Conservation (phyloP, 1,139 yeast species). For the Sugiyamaella grinbergsii region DNA sequence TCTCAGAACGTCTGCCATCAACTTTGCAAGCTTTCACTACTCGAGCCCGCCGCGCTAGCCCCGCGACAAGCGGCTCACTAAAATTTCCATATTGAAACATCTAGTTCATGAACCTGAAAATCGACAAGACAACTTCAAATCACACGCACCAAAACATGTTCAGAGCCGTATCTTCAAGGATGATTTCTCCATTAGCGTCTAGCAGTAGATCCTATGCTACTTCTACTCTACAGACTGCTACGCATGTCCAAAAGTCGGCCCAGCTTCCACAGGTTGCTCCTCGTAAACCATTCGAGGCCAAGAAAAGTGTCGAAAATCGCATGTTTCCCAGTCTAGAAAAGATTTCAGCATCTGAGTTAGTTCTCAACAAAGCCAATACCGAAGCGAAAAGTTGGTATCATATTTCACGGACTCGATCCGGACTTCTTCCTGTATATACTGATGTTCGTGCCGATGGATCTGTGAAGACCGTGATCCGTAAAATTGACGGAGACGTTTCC, state of each 20-base stretch:
- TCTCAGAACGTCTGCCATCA: no score
- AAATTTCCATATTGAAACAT: constrained; percentile 2
- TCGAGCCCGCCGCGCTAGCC: background rate
- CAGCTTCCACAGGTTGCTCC: constrained; percentile 23
- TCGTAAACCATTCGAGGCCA: constrained; percentile 15
- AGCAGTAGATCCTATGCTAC: constrained; percentile 1
- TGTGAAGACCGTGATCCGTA: constrained; percentile 41
- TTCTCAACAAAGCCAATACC: constrained; percentile 5
- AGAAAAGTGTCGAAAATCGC: constrained; percentile 14
- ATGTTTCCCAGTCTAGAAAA: constrained; percentile 25
- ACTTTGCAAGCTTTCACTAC: no score
- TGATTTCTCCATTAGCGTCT: background rate
- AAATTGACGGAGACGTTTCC: constrained; percentile 39
- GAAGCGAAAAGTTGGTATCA: constrained; percentile 35
- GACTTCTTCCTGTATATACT: constrained; percentile 42
- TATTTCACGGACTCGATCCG: constrained; percentile 39
- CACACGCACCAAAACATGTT: constrained; percentile 2
- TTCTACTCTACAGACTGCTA: background rate
- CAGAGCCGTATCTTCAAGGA: background rate
- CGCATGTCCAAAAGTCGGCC: constrained; percentile 17
- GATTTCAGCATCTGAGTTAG: constrained; percentile 19
- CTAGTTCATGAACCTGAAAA: background rate
- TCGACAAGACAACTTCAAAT: background rate
- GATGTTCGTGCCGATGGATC: constrained; percentile 41
- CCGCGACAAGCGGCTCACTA: background rate